Evolutionary conservation across 2,329 filamentous ascomycete genomes (phyloP), one percentile per base, ranked within the genome.

Genomic region (Colletotrichum ledebouriae): DNA sequence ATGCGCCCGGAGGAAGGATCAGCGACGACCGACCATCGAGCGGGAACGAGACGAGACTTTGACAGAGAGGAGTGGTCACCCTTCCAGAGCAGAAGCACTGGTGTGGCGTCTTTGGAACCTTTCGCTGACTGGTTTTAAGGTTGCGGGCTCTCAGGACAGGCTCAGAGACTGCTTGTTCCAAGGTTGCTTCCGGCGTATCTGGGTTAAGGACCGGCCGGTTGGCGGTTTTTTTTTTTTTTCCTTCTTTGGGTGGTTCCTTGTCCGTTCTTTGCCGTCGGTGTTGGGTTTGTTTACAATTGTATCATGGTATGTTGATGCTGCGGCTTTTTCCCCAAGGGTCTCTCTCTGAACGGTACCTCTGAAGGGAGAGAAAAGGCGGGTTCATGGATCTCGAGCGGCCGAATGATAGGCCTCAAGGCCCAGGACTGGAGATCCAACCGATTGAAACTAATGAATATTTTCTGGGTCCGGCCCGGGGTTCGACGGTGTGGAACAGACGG

Each of bases 21-120:
- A 61, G 60, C 59, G 60, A 44, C 41, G 52, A 64, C 59, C 47
- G 59, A 42, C 47, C 58, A 61, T 47, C 39, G 60, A 67, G 65
- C 65, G 53, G 39, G 42, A 67, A 46, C 25, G 34, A 60, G 57
- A 60, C 37, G 60, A 58, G 52, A 67, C 64, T 67, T 63, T 46
- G 42, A 46, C 39, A 53, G 53, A 68, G 41, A 56, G 53, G 60
- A 64, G 65, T 53, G 65, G 53, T 64, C 55, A 42, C 53, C 60
- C 39, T 68, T 68, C 65, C 64, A 68, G 41, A 68, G 60, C 65
- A 63, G 64, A 63, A 64, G 64, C 64, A 64, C 44, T 64, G 53
- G 64, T 63, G 60, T 67, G 64, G 65, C 65, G 65, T 13, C 29
- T 59, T 53, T 59, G 47, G 53, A 39, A 47, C 60, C 46, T 59